phyloP scores from a whole-genome alignment of 2,329 filamentous ascomycete genomes.

The Sarocladium brachiariae region DNA sequence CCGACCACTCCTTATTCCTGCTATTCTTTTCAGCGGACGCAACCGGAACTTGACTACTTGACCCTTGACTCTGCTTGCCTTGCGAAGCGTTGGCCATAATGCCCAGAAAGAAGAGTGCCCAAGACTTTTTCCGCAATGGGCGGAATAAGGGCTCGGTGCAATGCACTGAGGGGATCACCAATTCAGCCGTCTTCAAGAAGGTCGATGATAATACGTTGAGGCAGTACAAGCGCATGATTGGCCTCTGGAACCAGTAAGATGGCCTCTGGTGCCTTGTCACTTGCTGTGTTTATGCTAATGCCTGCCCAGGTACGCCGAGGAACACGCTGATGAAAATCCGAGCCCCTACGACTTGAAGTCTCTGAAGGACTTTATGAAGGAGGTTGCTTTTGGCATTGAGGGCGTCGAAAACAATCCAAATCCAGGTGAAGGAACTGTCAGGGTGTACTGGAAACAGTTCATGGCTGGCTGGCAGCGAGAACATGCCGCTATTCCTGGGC shows the following conservation, averaged over 20 bases:
- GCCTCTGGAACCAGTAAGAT: not conserved
- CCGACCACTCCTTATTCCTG: not conserved
- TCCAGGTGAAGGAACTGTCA: not conserved
- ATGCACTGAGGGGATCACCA: not conserved
- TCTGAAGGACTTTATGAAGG: not conserved
- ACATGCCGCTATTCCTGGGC: not conserved
- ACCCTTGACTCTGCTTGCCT: not conserved
- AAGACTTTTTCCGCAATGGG: not conserved
- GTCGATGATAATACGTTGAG: not conserved
- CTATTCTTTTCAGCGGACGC: not conserved
- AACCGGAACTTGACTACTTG: not conserved
- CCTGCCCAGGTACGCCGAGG: not conserved
- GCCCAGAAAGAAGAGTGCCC: not conserved
- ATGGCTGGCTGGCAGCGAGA: not conserved
- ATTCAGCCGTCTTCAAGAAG: not conserved
- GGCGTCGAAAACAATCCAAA: not conserved
- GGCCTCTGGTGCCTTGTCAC: not conserved
- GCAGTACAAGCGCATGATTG: not conserved
- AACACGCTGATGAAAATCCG: not conserved
- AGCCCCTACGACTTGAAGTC: not conserved
- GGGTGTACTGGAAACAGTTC: not conserved
- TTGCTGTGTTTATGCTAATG: not conserved
- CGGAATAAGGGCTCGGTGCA: not conserved
- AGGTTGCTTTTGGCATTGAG: not conserved
- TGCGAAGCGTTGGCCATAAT: not conserved